phyloP scores from a whole-genome alignment of 306 rosid species.

The Castanea crenata region DNA sequence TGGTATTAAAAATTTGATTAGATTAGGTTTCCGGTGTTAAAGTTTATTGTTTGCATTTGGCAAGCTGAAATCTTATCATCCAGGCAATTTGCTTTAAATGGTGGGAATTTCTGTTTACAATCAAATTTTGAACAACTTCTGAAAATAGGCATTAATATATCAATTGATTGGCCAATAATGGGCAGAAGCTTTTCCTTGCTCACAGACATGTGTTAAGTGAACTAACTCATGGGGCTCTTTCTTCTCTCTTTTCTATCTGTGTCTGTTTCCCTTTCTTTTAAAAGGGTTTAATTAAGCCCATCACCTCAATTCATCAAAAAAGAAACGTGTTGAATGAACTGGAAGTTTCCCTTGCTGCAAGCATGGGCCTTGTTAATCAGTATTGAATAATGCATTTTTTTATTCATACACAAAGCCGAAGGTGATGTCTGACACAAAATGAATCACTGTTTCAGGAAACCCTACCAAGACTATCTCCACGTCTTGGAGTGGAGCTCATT shows the following conservation, averaged over 20 bases:
- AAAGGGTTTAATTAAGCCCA: conserved; percentile 29
- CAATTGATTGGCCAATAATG: neutral
- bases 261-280: neutral
- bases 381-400: neutral
- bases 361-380: neutral
- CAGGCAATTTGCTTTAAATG: conserved; percentile 21
- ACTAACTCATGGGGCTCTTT: neutral
- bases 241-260: neutral
- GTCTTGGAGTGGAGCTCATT: conserved; percentile 80
- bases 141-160: neutral
- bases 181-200: neutral
- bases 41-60: neutral
- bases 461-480: conserved; percentile 79
- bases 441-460: conserved; percentile 52
- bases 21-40: neutral
- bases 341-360: conserved; percentile 2
- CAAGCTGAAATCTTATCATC: neutral
- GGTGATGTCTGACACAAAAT: conserved; percentile 22
- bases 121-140: conserved; percentile 10
- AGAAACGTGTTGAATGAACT: neutral
- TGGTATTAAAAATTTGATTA: too few relatives aligned
- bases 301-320: neutral
- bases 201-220: neutral
- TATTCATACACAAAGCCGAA: neutral
- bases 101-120: conserved; percentile 13